Evolutionary conservation across 768 basidiomycete species (phyloP).

Genomic region (Fistulinella prunicolor): DNA sequence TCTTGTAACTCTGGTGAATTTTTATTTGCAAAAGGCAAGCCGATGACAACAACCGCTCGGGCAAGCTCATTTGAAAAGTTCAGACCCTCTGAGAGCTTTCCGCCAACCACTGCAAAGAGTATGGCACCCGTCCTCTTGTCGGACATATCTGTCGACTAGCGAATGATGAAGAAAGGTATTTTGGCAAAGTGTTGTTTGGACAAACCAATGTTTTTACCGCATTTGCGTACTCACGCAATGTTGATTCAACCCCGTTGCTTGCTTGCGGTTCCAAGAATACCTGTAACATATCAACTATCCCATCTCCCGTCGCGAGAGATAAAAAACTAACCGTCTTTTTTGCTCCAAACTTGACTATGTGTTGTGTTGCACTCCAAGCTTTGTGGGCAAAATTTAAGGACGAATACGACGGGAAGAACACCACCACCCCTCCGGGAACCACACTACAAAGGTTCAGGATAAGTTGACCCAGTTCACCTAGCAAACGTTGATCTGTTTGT

Average conservation of each 20-base stretch:
- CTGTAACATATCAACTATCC: slow-evolving; percentile 37
- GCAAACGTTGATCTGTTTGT: slow-evolving; percentile 61
- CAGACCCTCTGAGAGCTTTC: slow-evolving; percentile 93
- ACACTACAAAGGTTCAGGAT: slow-evolving; percentile 76
- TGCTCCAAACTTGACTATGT: slow-evolving; percentile 54
- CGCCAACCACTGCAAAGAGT: slow-evolving; percentile 92
- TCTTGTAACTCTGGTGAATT: slow-evolving; percentile 90
- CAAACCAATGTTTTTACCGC: slow-evolving; percentile 37
- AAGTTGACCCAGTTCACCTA: slow-evolving; percentile 80
- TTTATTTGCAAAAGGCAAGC: slow-evolving; percentile 90
- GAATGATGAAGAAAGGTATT: slow-evolving; percentile 2
- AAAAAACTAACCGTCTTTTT: slow-evolving; percentile 70
- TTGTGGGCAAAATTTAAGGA: slow-evolving; percentile 68
- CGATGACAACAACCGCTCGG: slow-evolving; percentile 81
- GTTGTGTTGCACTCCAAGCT: slow-evolving; percentile 61
- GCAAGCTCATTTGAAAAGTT: slow-evolving; percentile 80
- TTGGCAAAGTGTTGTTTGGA: neutral
- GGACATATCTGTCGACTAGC: slow-evolving; percentile 20
- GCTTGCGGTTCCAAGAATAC: slow-evolving; percentile 88
- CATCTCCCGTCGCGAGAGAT: neutral
- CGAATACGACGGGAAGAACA: slow-evolving; percentile 91
- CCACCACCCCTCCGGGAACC: slow-evolving; percentile 84
- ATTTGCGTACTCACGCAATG: slow-evolving; percentile 68
- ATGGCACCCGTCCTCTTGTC: slow-evolving; percentile 60
- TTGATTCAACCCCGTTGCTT: slow-evolving; percentile 64